Percentiles rank a stretch among this genome's conserved stretches.
Conservation (phyloP, 2,329 filamentous ascomycete species). For the Nemania sp. region DNA sequence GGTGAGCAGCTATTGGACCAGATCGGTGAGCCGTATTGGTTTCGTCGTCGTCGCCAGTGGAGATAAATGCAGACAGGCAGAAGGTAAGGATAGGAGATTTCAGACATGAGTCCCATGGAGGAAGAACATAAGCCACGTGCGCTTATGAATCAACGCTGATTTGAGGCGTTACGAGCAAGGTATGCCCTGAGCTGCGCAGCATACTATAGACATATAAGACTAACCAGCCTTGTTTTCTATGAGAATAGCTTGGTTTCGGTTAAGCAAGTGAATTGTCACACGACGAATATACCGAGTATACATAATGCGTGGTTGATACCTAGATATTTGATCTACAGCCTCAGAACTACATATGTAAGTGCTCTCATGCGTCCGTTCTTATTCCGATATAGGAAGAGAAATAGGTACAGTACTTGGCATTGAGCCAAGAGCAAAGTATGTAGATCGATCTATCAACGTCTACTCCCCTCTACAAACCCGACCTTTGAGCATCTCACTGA, state of each 20-base stretch:
- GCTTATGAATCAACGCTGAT: background rate
- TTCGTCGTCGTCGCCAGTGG: background rate
- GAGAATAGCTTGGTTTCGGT: slow-evolving; percentile 17
- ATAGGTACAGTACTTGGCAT: background rate
- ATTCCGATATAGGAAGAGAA: background rate
- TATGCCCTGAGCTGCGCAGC: background rate
- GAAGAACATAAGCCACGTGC: background rate
- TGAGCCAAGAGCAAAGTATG: background rate
- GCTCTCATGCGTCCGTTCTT: background rate
- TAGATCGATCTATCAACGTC: background rate
- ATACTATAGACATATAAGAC: background rate
- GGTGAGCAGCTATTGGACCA: slow-evolving; percentile 29
- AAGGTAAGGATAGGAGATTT: background rate
- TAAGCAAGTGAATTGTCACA: slow-evolving; percentile 21
- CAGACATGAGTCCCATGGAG: background rate
- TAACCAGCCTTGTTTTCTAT: background rate
- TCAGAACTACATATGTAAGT: background rate
- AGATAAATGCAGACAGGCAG: background rate
- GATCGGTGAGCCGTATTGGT: background rate
- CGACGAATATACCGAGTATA: background rate
- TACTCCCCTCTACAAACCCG: background rate
- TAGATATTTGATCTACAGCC: background rate
- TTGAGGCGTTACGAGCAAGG: background rate
- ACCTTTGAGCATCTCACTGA: background rate
- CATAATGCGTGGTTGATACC: background rate